Evolutionary conservation across 257 asterid genomes (phyloP), one percentile per base, ranked within the genome.

Genomic region (Solanum chmielewskii): DNA sequence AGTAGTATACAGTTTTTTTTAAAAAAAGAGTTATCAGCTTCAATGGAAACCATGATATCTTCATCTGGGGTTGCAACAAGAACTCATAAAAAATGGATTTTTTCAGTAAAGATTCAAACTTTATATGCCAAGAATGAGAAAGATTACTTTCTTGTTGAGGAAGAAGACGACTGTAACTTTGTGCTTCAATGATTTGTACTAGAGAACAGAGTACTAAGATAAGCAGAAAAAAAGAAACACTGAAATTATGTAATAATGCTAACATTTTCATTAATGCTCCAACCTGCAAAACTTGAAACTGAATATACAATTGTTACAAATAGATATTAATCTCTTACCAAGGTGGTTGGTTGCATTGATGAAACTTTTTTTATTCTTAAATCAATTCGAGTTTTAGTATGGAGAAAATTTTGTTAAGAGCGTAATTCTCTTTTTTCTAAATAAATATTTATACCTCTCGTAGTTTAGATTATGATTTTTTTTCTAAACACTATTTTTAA

Each of bases 121-220:
- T 52, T 37, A 82, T 73, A 82, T 47, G 44, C 39, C 5, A n/a
- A 82, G 68, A 82, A 82, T 35, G 69, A 8, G 42, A 37, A 21
- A 52, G 86, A 21, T 83, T 68, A 83, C 86, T 59, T 56, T 83
- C 86, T 35, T 62, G 6, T 83, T 60, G 76, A 62, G 86, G 86
- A 83, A 83, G 75, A 83, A 3, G 86, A 10, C 37, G 74, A 83
- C 39, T n/a, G 59, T 41, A 6, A 23, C 35, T 83, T 31, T 83
- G 86, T 20, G 74, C 86, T 59, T 59, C 74, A 52, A 59, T 75
- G 21, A 9, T 75, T 75, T 75, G 33, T 70, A 16, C 44, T 31
- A 16, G 12, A 35, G 12, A 69, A 49, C 49, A 74, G 16, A 37
- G 52, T 20, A 74, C 16, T 39, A 74, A 52, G n/a, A 75, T 41